Conservation (phyloP, 305 asterid genomes). For the Nicotiana rustica region DNA sequence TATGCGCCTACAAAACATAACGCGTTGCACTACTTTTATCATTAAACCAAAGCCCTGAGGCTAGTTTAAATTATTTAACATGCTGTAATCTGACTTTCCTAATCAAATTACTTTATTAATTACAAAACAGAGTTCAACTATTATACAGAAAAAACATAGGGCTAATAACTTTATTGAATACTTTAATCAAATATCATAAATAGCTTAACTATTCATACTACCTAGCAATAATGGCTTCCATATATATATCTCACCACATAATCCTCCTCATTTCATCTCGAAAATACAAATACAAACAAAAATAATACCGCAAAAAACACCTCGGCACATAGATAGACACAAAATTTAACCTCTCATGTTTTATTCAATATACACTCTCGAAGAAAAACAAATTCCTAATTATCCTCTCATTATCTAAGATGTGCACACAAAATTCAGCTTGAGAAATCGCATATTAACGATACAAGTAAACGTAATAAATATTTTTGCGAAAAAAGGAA, state of each 20-base stretch:
- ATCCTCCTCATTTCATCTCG: not conserved
- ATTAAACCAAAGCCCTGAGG: slow-evolving; percentile 13
- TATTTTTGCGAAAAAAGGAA: not conserved
- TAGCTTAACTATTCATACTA: not conserved
- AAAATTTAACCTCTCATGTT: not conserved
- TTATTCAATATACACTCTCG: not conserved
- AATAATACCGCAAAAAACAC: not conserved
- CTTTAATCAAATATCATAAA: slow-evolving; percentile 23
- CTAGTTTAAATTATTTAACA: not conserved
- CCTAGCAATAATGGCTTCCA: not conserved
- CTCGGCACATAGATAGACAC: not conserved
- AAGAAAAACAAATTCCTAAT: not conserved
- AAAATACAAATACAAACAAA: not conserved
- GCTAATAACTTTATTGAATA: slow-evolving; percentile 9
- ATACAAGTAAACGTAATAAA: not conserved
- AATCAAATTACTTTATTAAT: slow-evolving; percentile 24
- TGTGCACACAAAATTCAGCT: not conserved
- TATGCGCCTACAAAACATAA: not conserved
- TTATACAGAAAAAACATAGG: not conserved
- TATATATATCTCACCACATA: not conserved
- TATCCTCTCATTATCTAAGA: not conserved
- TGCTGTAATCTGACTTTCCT: not conserved
- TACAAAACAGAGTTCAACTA: not conserved
- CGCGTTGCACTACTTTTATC: not conserved
- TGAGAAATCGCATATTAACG: not conserved